Base-by-base conservation (phyloP, 768 basidiomycete genomes). In the Boletus tomentosulus region DNA sequence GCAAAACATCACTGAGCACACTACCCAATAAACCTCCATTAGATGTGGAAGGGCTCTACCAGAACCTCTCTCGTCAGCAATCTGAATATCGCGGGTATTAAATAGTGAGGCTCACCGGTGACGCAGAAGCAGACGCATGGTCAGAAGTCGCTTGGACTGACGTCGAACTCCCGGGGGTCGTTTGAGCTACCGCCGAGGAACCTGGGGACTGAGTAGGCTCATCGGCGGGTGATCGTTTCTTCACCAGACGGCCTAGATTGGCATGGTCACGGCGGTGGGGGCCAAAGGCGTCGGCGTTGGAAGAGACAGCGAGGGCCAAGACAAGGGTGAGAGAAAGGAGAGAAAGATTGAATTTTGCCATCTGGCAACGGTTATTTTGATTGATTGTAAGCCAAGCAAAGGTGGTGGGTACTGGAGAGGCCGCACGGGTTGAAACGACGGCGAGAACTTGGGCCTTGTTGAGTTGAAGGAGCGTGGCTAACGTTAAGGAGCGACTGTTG, bases 211-310 rank as follows among this genome's bases (percentile, higher is more conserved):
- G 70, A 58, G 71, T 47, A n/a, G 55, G 27, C 6, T 15, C 15
- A 35, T 51, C 44, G 27, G 50, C 2, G 1, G 78, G 74, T 4
- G 73, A 65, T 35, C 88, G 85, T 66, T 86, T 89, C 73, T 77
- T 87, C 60, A 90, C 66, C 67, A 91, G 71, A 62, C 88, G 85
- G 63, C 82, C 81, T 62, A 83, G 71, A 62, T 73, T 73, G 48
- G 62, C 74, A 70, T 87, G 84, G 69, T 79, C 79, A 59, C 81
- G 81, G 48, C 75, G 83, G 34, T 70, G 70, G 6, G 56, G 66
- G 30, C 69, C 71, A 57, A 73, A 70, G 55, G 74, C 66, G 52
- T 77, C 71, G 64, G 80, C 80, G 53, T 80, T 73, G 43, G 76
- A 72, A 57, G 76, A 68, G 59, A 77, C 63, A 49, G 68, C 66